These are phyloP conservation scores for Sideroxylon spinosum DNA, from an alignment of 179 eudicot species.

Conservation along the genomic window DNA sequence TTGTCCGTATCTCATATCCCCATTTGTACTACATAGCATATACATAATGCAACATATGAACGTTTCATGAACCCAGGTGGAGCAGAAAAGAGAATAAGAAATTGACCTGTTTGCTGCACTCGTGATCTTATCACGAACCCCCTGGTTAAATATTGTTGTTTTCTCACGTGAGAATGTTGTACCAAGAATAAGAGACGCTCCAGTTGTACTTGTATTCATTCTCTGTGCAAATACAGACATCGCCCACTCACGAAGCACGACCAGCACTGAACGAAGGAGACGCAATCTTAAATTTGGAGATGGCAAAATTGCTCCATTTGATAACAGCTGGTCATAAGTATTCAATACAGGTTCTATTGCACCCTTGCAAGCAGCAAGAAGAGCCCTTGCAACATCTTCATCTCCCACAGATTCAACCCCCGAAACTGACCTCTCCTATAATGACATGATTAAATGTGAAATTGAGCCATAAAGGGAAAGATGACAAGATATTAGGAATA, in stretches of 20 bases:
- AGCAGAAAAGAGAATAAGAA: conserved; percentile 8
- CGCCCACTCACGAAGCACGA: conserved; percentile 88
- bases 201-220: conserved; percentile 74
- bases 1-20: too few relatives aligned
- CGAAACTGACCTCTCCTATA: conserved; percentile 64
- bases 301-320: conserved; percentile 74
- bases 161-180: conserved; percentile 63
- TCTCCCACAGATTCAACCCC: conserved; percentile 79
- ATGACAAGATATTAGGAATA: neutral
- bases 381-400: conserved; percentile 90
- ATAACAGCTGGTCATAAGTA: conserved; percentile 74
- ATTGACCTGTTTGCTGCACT: conserved; percentile 89
- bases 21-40: too few relatives aligned
- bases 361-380: conserved; percentile 88
- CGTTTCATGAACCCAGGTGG: neutral
- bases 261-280: conserved; percentile 77
- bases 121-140: conserved; percentile 81
- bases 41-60: neutral
- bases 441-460: neutral
- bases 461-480: neutral
- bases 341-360: conserved; percentile 85
- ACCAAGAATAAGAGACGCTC: conserved; percentile 78
- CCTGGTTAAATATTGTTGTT: conserved; percentile 55
- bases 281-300: conserved; percentile 73
- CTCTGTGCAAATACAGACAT: conserved; percentile 71